A percentile compares a stretch with the other conserved stretches of the same genome.
Conservation (phyloP, 2,329 filamentous ascomycete genomes). For the Colletotrichum godetiae region DNA sequence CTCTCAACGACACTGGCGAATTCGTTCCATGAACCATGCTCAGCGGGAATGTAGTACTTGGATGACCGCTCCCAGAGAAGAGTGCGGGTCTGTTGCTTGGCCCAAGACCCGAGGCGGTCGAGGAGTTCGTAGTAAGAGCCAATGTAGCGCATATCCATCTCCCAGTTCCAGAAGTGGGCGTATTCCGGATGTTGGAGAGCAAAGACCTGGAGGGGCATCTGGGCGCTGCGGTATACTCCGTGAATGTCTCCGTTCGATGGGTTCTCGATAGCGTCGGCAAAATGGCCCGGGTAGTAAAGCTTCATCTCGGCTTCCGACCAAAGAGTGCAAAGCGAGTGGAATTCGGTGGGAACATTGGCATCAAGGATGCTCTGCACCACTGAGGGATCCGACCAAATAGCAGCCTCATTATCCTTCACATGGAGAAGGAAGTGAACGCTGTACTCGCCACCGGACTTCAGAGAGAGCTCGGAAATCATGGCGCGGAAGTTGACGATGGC, state of each 20-base stretch:
- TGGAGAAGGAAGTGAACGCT: conserved; percentile 86
- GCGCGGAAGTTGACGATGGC: conserved; percentile 85
- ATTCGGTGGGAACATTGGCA: conserved; percentile 75
- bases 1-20: conserved; percentile 74
- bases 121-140: conserved; percentile 81
- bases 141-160: conserved; percentile 75
- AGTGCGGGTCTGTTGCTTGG: conserved; percentile 73
- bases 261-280: conserved; percentile 75
- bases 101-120: conserved; percentile 74
- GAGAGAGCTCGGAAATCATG: conserved; percentile 80
- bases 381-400: conserved; percentile 83
- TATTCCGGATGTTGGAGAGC: conserved; percentile 73
- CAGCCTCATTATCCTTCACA: conserved; percentile 81
- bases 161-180: conserved; percentile 77
- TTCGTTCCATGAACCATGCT: conserved; percentile 79
- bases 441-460: conserved; percentile 85
- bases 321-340: conserved; percentile 81
- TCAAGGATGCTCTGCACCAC: conserved; percentile 79
- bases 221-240: conserved; percentile 75
- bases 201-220: conserved; percentile 74
- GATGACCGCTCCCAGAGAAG: conserved; percentile 83
- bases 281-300: conserved; percentile 77
- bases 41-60: conserved; percentile 79
- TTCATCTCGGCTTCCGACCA: conserved; percentile 90
- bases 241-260: conserved; percentile 69